Evolutionary conservation across 805 yeast species (phyloP).

Genomic region (Metschnikowia reukaufii): DNA sequence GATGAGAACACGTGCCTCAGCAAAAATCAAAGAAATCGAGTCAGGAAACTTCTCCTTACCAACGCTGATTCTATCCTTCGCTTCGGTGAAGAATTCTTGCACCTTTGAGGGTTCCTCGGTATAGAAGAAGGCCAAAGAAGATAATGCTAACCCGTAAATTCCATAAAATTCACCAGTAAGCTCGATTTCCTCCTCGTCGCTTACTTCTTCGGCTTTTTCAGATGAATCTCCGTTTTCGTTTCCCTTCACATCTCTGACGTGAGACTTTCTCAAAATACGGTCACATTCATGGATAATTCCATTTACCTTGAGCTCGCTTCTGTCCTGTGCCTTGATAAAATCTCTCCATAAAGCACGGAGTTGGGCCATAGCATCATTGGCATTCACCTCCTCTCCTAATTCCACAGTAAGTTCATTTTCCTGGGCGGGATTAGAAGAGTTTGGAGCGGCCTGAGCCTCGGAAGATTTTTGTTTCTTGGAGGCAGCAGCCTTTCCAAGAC

Average conservation of each 20-base stretch:
- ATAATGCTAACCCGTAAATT: constrained; percentile 70
- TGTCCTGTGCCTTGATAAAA: constrained; percentile 54
- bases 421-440: constrained; percentile 9
- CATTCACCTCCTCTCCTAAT: constrained; percentile 65
- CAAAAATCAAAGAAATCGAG: constrained; percentile 48
- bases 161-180: constrained; percentile 59
- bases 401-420: constrained; percentile 51
- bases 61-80: constrained; percentile 63
- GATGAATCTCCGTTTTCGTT: constrained; percentile 6
- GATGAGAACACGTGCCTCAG: constrained; percentile 54
- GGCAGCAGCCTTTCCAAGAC: constrained; percentile 35
- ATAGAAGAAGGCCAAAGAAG: constrained; percentile 61
- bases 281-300: constrained; percentile 95
- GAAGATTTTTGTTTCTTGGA: constrained; percentile 27
- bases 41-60: constrained; percentile 56
- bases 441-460: neutral
- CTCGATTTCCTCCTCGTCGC: constrained; percentile 17
- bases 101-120: constrained; percentile 45
- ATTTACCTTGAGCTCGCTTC: constrained; percentile 64
- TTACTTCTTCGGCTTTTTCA: neutral
- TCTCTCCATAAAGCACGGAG: constrained; percentile 70
- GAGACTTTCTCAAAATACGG: constrained; percentile 56
- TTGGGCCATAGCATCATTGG: constrained; percentile 79
- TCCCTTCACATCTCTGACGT: constrained; percentile 10
- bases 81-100: constrained; percentile 62